phyloP scores from a whole-genome alignment of 2,329 filamentous ascomycete genomes.

The Coniella vitis region DNA sequence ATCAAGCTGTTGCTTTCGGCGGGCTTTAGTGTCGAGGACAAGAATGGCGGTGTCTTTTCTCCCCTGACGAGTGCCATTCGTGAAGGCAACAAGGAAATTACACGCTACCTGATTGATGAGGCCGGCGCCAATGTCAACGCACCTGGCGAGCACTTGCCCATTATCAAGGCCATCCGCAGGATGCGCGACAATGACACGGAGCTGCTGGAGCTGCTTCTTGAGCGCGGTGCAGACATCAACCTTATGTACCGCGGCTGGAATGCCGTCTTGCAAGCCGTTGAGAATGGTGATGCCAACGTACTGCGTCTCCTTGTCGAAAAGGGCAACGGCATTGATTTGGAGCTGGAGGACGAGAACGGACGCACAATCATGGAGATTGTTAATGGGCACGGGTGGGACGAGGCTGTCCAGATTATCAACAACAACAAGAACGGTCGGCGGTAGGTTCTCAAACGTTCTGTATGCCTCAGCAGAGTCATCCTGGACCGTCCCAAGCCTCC shows the following conservation, averaged over 20 bases:
- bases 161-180: slow-evolving; percentile 61
- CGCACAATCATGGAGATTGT: slow-evolving; percentile 49
- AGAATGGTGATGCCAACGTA: slow-evolving; percentile 52
- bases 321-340: slow-evolving; percentile 19
- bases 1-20: slow-evolving; percentile 58
- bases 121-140: slow-evolving; percentile 58
- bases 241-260: slow-evolving; percentile 61
- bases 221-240: slow-evolving; percentile 60
- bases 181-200: slow-evolving; percentile 49
- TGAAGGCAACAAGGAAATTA: slow-evolving; percentile 54
- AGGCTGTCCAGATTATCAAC: slow-evolving; percentile 43
- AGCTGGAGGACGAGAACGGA: slow-evolving; percentile 22
- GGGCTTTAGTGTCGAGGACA: slow-evolving; percentile 63
- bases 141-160: slow-evolving; percentile 63
- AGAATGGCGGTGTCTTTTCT: slow-evolving; percentile 66
- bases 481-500: neutral
- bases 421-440: slow-evolving; percentile 16
- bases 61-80: slow-evolving; percentile 61
- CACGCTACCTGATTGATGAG: slow-evolving; percentile 53
- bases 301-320: slow-evolving; percentile 42
- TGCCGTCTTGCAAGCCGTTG: slow-evolving; percentile 57
- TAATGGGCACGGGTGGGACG: slow-evolving; percentile 49
- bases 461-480: neutral
- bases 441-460: slow-evolving; percentile 11
- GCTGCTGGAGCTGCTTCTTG: slow-evolving; percentile 56